A percentile compares a stretch with the other conserved stretches of the same genome.
Conservation (phyloP, 2,329 filamentous ascomycete species). For the Ophiobolus disseminans region DNA sequence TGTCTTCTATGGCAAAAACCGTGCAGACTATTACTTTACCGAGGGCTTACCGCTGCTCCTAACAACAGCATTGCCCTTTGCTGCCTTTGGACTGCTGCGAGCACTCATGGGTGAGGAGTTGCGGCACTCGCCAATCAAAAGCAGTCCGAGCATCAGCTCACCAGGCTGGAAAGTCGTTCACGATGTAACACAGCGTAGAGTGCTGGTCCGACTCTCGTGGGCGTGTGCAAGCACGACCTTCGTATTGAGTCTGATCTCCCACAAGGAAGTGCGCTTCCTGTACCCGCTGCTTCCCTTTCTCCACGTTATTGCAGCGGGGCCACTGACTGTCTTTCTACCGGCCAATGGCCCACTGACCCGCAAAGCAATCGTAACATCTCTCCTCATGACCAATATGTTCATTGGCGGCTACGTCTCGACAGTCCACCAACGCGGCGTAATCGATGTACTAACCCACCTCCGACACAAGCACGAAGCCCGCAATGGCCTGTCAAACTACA, state of each 20-base stretch:
- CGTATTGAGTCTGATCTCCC: slow-evolving; percentile 77
- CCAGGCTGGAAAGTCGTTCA: slow-evolving; percentile 2
- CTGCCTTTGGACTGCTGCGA: slow-evolving; percentile 68
- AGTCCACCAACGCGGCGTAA: slow-evolving; percentile 78
- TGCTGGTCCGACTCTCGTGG: slow-evolving; percentile 41
- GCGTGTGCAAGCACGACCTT: slow-evolving; percentile 66
- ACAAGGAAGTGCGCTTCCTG: slow-evolving; percentile 98
- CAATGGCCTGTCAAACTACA: slow-evolving; percentile 41
- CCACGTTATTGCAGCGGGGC: slow-evolving; percentile 77
- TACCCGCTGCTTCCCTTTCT: slow-evolving; percentile 90
- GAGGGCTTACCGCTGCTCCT: slow-evolving; percentile 89
- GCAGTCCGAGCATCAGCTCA: background rate
- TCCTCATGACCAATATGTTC: slow-evolving; percentile 71
- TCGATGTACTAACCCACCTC: slow-evolving; percentile 76
- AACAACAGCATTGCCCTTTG: slow-evolving; percentile 82
- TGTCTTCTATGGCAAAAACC: slow-evolving; percentile 89
- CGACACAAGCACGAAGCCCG: slow-evolving; percentile 72
- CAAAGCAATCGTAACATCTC: slow-evolving; percentile 58
- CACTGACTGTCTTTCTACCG: slow-evolving; percentile 70
- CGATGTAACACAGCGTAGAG: slow-evolving; percentile 14
- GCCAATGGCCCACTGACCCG: slow-evolving; percentile 44
- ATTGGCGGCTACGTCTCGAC: slow-evolving; percentile 77
- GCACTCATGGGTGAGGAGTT: slow-evolving; percentile 18
- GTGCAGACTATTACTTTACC: slow-evolving; percentile 90
- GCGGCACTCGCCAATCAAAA: slow-evolving; percentile 25